Evolutionary conservation across 1,284 basidiomycete genomes (phyloP), one percentile per base, ranked within the genome.

Genomic region (Ustilago esculenta): DNA sequence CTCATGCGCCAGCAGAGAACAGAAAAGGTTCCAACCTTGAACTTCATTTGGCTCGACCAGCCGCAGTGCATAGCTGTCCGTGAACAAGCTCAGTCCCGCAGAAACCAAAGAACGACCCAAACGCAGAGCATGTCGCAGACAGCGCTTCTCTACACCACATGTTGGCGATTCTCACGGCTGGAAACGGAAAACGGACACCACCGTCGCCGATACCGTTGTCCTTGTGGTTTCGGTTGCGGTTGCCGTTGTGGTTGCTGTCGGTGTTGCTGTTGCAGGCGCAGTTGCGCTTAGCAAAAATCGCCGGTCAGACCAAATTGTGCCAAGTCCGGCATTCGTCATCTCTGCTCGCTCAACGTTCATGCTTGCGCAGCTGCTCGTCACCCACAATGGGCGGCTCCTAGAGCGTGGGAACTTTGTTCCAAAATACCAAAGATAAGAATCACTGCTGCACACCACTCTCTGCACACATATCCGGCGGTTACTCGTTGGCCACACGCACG

Each of bases 381-480:
- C 41, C 36, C 32, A 29, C 32, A 50, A 50, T 42, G 20, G 32
- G 20, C 34, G 14, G 33, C 41, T 44, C 41, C 14, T 29, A 33
- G 29, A 55, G 36, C 53, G 53, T 55, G 53, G 39, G 53, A 55
- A 55, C 5, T 43, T 33, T 54, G 50, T 23, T 40, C 32, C 18
- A 33, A 34, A 49, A 29, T 20, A 15, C 30, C 29, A 45, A 35
- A 20, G n/a, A n/a, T n/a, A n/a, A n/a, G n/a, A n/a, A n/a, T n/a
- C n/a, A n/a, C n/a, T n/a, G n/a, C n/a, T n/a, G n/a, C n/a, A n/a
- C n/a, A n/a, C n/a, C 43, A 46, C 23, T 9, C 17, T 25, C 17
- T 41, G 24, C 33, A 43, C 9, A 29, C 24, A 29, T 18, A 24
- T 23, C 24, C 35, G 45, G 18, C 45, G 12, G 4, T n/a, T 11